phyloP scores from a whole-genome alignment of 2,329 filamentous ascomycete genomes.

The Aureobasidium sp. region DNA sequence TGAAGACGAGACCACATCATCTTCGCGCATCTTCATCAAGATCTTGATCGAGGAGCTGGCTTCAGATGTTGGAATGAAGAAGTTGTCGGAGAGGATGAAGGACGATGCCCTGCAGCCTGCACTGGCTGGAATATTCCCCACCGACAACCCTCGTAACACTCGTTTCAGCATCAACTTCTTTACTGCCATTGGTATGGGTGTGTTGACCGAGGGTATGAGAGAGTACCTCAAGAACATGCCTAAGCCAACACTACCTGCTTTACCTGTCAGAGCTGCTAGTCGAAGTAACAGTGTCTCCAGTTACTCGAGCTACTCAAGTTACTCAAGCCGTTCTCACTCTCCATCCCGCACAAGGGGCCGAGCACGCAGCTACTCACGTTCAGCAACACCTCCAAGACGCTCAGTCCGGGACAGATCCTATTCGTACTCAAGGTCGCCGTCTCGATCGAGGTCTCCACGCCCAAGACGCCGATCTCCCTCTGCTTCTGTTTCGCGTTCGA shows the following conservation, averaged over 20 bases:
- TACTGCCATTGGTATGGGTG: conserved; percentile 93
- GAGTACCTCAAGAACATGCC: conserved; percentile 83
- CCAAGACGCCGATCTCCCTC: conserved; percentile 12
- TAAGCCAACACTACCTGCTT: conserved; percentile 67
- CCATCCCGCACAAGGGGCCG: conserved; percentile 18
- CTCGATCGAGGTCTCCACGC: conserved; percentile 12
- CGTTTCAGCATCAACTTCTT: conserved; percentile 99
- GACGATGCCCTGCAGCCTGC: conserved; percentile 71
- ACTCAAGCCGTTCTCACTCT: conserved; percentile 32
- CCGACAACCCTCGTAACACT: conserved; percentile 79
- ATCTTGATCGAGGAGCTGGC: conserved; percentile 90
- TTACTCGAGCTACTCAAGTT: conserved; percentile 76
- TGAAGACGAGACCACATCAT: conserved; percentile 93
- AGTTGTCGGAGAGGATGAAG: conserved; percentile 65
- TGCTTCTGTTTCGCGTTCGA: conserved; percentile 19
- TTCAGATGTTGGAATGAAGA: conserved; percentile 77
- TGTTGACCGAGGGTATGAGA: conserved; percentile 89
- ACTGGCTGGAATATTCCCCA: conserved; percentile 81
- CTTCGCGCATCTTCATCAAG: conserved; percentile 96
- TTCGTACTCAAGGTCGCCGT: conserved; percentile 13
- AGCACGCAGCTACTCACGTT: conserved; percentile 20
- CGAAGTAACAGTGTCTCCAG: conserved; percentile 63
- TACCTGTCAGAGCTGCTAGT: conserved; percentile 39
- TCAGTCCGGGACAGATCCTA: conserved; percentile 12
- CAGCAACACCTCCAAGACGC: conserved; percentile 21